phyloP scores from a whole-genome alignment of 495 filamentous ascomycete genomes.

The Neurospora sp. region DNA sequence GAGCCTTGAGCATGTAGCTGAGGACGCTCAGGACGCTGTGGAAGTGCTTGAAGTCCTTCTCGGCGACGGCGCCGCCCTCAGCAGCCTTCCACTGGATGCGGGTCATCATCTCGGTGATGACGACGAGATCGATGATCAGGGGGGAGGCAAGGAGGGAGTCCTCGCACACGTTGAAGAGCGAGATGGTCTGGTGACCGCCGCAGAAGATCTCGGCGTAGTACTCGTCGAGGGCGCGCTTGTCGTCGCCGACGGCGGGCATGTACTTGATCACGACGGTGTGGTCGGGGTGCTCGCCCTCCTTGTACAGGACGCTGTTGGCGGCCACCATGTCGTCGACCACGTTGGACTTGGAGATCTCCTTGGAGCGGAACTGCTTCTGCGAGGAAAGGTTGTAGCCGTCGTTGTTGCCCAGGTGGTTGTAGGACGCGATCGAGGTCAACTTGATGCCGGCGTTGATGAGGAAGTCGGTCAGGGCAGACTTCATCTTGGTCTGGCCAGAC shows the following conservation, averaged over 20 bases:
- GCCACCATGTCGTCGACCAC: slow-evolving; percentile 99
- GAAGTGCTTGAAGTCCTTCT: slow-evolving; percentile 82
- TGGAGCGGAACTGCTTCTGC: slow-evolving; percentile 96
- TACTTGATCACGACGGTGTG: slow-evolving; percentile 95
- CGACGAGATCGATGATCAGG: slow-evolving; percentile 90
- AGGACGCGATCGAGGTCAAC: slow-evolving; percentile 96
- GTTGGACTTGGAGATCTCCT: slow-evolving; percentile 98
- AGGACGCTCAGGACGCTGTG: slow-evolving; percentile 96
- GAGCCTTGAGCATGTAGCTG: slow-evolving; percentile 99
- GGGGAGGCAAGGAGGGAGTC: slow-evolving; percentile 96
- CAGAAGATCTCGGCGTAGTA: slow-evolving; percentile 99
- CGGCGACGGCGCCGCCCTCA: slow-evolving; percentile 34
- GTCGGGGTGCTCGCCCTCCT: slow-evolving; percentile 76
- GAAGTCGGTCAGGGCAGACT: slow-evolving; percentile 97
- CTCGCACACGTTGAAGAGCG: slow-evolving; percentile 97
- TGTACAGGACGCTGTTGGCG: slow-evolving; percentile 85
- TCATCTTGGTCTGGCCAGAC: slow-evolving; percentile 99
- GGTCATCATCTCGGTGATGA: slow-evolving; percentile 95
- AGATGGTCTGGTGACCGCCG: slow-evolving; percentile 96
- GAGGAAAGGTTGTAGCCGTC: slow-evolving; percentile 98
- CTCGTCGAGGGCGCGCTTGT: slow-evolving; percentile 97
- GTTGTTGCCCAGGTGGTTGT: slow-evolving; percentile 99
- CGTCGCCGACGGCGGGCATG: slow-evolving; percentile 97
- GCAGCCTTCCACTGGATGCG: slow-evolving; percentile 83
- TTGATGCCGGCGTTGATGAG: slow-evolving; percentile 98